Evolutionary conservation across 768 basidiomycete genomes (phyloP).

Genomic region (Calocera viscosa): DNA sequence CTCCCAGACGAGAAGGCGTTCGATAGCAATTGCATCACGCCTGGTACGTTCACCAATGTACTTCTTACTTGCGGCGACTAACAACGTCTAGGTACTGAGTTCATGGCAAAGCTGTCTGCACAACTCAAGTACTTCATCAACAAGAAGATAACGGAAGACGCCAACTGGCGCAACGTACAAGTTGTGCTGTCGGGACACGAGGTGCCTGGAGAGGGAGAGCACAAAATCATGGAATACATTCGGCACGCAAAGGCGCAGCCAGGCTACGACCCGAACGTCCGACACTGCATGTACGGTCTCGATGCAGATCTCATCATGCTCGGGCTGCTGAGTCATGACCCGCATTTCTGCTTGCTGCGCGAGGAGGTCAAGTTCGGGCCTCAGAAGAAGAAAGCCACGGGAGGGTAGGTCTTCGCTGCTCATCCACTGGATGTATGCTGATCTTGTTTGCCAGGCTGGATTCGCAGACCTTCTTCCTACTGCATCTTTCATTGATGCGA

Average conservation of each 20-base stretch:
- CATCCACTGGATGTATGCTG: neutral
- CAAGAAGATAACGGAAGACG: slow-evolving; percentile 95
- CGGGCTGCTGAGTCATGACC: slow-evolving; percentile 91
- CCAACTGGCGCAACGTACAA: slow-evolving; percentile 83
- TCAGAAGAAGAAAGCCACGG: slow-evolving; percentile 51
- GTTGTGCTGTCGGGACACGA: slow-evolving; percentile 95
- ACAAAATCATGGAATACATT: slow-evolving; percentile 99
- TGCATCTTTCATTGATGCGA: slow-evolving; percentile 87
- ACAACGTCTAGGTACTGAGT: slow-evolving; percentile 69
- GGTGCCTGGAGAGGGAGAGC: slow-evolving; percentile 97
- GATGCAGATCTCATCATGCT: slow-evolving; percentile 99
- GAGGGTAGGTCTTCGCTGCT: slow-evolving; percentile 30
- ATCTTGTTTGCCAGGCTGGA: slow-evolving; percentile 38
- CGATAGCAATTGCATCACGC: slow-evolving; percentile 97
- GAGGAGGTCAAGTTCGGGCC: slow-evolving; percentile 99
- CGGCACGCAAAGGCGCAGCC: slow-evolving; percentile 87
- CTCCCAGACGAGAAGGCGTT: slow-evolving; percentile 90
- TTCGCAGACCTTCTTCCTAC: slow-evolving; percentile 80
- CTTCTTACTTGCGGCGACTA: neutral
- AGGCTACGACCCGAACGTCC: slow-evolving; percentile 89
- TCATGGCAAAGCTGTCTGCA: slow-evolving; percentile 85
- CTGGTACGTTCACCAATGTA: slow-evolving; percentile 43
- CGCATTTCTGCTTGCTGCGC: slow-evolving; percentile 91
- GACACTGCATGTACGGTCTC: slow-evolving; percentile 95
- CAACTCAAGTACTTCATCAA: slow-evolving; percentile 93